Conservation (phyloP, 2,329 filamentous ascomycete species). For the Monosporascus sp. region DNA sequence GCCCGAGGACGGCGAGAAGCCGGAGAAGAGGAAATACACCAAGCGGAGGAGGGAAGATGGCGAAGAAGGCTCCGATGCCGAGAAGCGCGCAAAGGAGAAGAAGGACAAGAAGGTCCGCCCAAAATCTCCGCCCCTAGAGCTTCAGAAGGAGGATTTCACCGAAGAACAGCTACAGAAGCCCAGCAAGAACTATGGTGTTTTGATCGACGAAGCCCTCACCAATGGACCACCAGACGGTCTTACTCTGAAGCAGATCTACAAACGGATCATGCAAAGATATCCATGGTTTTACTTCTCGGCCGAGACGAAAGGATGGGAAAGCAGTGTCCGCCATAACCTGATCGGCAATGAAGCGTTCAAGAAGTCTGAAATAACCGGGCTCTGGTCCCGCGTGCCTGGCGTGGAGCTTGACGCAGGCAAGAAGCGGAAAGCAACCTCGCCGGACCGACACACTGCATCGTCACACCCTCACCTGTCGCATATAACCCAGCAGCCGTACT, state of each 20-base stretch:
- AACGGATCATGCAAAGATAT: conserved; percentile 53
- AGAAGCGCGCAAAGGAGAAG: conserved; percentile 51
- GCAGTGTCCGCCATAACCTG: conserved; percentile 59
- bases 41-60: conserved; percentile 56
- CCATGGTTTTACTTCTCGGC: conserved; percentile 56
- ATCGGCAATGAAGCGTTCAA: conserved; percentile 58
- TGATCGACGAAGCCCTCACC: conserved; percentile 55
- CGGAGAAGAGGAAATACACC: conserved; percentile 63
- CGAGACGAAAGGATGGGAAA: conserved; percentile 62
- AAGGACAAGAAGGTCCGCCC: conserved; percentile 54
- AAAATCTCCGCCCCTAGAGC: conserved; percentile 55
- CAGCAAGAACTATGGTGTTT: conserved; percentile 56
- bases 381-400: conserved; percentile 54
- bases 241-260: conserved; percentile 58
- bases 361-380: conserved; percentile 50
- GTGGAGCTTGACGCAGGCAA: conserved; percentile 57
- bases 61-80: conserved; percentile 50
- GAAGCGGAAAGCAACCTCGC: conserved; percentile 52
- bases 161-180: conserved; percentile 56
- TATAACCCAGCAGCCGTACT: conserved; percentile 22
- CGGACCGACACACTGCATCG: conserved; percentile 36
- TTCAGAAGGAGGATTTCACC: conserved; percentile 51
- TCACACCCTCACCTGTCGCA: conserved; percentile 23
- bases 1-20: conserved; percentile 50
- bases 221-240: conserved; percentile 49